Evolutionary conservation across 1,284 basidiomycete genomes (phyloP).

Genomic region (Amylostereum areolatum): DNA sequence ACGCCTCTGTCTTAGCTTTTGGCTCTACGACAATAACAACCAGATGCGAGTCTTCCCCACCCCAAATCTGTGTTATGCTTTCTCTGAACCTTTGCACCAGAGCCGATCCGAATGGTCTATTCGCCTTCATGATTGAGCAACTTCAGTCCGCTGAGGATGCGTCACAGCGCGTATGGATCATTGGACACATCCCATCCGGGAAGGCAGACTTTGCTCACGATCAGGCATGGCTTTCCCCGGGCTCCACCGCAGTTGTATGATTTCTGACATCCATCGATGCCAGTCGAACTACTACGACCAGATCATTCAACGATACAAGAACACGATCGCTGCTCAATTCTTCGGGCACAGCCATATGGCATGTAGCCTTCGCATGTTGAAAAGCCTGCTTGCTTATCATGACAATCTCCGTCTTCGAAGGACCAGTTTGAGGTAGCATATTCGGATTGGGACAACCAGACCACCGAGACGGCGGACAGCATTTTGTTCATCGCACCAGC

Average conservation of each 20-base stretch:
- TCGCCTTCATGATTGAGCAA: not conserved
- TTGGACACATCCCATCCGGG: not conserved
- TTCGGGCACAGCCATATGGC: conserved; percentile 40
- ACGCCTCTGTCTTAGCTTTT: conserved; percentile 15
- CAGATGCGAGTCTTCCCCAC: conserved; percentile 1
- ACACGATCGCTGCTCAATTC: conserved; percentile 49
- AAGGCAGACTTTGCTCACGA: not conserved
- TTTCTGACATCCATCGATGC: no score
- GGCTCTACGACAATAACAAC: conserved; percentile 20
- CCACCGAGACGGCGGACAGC: conserved; percentile 41
- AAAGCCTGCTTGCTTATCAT: no score
- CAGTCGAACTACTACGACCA: conserved; percentile 55
- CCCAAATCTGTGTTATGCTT: not conserved
- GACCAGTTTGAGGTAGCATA: conserved; percentile 58
- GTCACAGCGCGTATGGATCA: not conserved
- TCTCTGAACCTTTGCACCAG: not conserved
- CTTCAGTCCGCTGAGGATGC: not conserved
- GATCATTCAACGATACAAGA: conserved; percentile 49
- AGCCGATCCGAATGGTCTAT: not conserved
- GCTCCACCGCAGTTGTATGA: not conserved
- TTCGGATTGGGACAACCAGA: conserved; percentile 43
- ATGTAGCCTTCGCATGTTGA: not conserved
- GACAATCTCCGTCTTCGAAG: conserved; percentile 10
- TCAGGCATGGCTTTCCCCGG: not conserved
- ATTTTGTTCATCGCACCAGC: conserved; percentile 47